Base-by-base conservation (phyloP, 768 basidiomycete genomes). In the Naganishia vaughanmartiniae region DNA sequence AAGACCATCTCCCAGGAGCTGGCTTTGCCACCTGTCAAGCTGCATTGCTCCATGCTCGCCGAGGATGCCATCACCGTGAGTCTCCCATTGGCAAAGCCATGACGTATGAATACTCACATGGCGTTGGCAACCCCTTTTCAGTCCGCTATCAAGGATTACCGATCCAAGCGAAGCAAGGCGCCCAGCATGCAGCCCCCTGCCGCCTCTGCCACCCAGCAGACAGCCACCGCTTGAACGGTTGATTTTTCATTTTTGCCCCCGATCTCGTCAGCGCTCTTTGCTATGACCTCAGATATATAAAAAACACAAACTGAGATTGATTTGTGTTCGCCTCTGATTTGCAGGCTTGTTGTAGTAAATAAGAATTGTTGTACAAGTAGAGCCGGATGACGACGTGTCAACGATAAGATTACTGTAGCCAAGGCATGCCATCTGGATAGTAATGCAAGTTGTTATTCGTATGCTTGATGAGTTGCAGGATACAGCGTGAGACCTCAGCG, bases 1-100 rank as follows among this genome's bases (percentile, higher is more conserved):
- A 98, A 96, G 14, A 96, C 98, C 81, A 99, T 98, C 79, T 96
- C 96, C 26, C 94, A 96, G 83, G 96, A 98, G 82, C 83, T 98
- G 21, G 90, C 51, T 76, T 83, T 98, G 57, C 95, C 95, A 7
- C 94, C 95, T 60, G 95, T 98, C 77, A 98, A 98, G 82, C 87
- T 83, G 56, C 81, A 78, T 65, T 79, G 73, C 78, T 72, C 79
- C 89, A 91, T 97, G 90, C 83, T 97, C 74, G 94, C 96, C 17
- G 96, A 99, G 83, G 96, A 99, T 81, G 96, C 96, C 70, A 99
- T 99, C 82, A 63, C 60, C 39, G 60, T 63, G 30, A 92, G 79
- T 63, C 33, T 3, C 54, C 15, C n/a, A 17, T 36, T 2, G 2
- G 5, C 9, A 2, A 42, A 2, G 42, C 15, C 2, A 15, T 11